Conservation (phyloP, 805 yeast species). For the Zygosaccharomyces lentus region DNA sequence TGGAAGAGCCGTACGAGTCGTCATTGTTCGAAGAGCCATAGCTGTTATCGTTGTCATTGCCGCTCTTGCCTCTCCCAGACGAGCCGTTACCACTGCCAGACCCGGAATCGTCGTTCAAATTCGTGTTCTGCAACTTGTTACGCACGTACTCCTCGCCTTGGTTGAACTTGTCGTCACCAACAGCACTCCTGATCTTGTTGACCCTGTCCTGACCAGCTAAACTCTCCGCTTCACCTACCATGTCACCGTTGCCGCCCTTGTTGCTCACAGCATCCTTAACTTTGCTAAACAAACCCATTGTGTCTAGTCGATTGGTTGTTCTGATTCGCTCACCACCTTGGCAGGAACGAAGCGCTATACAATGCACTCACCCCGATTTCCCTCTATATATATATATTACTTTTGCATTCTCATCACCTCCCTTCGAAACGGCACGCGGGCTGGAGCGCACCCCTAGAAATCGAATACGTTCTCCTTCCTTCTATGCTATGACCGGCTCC, state of each 20-base stretch:
- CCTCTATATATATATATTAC: neutral
- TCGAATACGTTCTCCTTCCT: neutral
- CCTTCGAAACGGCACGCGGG: neutral
- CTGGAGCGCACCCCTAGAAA: neutral
- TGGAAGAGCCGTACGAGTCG: slow-evolving; percentile 6
- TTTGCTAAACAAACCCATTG: slow-evolving; percentile 44
- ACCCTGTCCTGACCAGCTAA: slow-evolving; percentile 32
- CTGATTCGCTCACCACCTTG: neutral
- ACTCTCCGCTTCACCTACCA: slow-evolving; percentile 30
- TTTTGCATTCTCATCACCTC: neutral
- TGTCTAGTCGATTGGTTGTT: slow-evolving; percentile 1
- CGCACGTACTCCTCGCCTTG: slow-evolving; percentile 32
- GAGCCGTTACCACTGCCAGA: slow-evolving; percentile 12
- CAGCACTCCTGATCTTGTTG: slow-evolving; percentile 25
- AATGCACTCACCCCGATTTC: neutral
- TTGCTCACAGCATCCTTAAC: slow-evolving; percentile 37
- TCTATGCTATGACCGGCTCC: neutral
- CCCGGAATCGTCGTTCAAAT: slow-evolving; percentile 22
- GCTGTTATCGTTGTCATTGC: slow-evolving; percentile 24
- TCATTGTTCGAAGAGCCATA: slow-evolving; percentile 10
- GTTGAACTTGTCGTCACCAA: slow-evolving; percentile 33
- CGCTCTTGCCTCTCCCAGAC: slow-evolving; percentile 20
- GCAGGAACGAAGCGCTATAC: neutral
- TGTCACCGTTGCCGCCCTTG: slow-evolving; percentile 17
- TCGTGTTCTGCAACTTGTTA: slow-evolving; percentile 27